Conservation (phyloP, 1,284 basidiomycete species). For the Puccinia triticina region DNA sequence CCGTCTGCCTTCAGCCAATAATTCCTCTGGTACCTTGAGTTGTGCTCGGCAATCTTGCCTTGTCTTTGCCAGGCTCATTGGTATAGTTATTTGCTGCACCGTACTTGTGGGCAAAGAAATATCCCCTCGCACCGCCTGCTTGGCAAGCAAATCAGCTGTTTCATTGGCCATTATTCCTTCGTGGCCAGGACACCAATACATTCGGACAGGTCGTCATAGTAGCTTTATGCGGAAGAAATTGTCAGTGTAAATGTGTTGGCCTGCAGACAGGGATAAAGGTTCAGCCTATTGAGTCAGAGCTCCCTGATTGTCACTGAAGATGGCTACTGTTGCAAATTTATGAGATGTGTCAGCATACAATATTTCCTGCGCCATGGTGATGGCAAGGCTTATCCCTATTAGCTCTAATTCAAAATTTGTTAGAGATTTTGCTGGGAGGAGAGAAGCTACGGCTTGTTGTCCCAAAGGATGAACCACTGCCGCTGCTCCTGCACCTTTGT, state of each 20-base stretch:
- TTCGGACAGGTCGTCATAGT: background rate
- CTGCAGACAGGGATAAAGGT: background rate
- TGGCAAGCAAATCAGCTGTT: background rate
- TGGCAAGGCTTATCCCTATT: background rate
- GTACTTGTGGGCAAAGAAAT: background rate
- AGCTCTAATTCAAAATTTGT: background rate
- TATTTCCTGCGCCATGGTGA: background rate
- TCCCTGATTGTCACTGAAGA: constrained; percentile 21
- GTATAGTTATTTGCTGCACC: background rate
- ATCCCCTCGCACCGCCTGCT: background rate
- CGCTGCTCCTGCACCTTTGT: constrained; percentile 3
- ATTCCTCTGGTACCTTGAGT: background rate
- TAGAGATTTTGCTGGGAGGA: background rate
- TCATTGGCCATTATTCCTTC: constrained; percentile 1
- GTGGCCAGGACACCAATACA: constrained; percentile 4
- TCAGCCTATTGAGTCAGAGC: background rate
- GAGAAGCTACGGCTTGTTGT: too few species aligned
- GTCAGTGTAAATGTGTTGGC: background rate
- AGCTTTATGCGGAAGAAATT: background rate
- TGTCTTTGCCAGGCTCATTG: background rate
- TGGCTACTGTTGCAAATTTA: background rate
- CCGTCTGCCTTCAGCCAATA: background rate
- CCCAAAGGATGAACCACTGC: background rate
- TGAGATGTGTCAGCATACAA: background rate
- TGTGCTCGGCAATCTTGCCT: background rate